phyloP scores from a whole-genome alignment of 805 yeast genomes.

The Debaryomyces hansenii region DNA sequence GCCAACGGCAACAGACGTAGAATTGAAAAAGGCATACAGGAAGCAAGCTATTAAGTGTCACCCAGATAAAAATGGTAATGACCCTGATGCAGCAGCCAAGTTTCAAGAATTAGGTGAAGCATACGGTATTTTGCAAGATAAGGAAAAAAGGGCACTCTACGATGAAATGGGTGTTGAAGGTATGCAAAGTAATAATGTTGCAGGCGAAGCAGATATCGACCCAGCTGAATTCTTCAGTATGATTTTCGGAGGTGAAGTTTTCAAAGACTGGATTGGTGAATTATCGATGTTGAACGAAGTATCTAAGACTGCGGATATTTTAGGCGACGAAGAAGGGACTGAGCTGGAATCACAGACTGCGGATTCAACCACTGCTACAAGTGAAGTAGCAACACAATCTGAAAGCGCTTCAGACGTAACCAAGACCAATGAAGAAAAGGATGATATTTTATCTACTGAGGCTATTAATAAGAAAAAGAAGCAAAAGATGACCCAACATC shows the following conservation, averaged over 20 bases:
- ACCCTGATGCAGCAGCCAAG: slow-evolving; percentile 82
- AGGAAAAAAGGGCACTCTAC: slow-evolving; percentile 64
- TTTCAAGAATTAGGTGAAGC: slow-evolving; percentile 74
- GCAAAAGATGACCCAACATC: slow-evolving; percentile 29
- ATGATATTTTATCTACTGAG: slow-evolving; percentile 15
- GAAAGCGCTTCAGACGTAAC: slow-evolving; percentile 6
- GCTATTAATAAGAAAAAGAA: slow-evolving; percentile 28
- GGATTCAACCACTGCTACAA: slow-evolving; percentile 8
- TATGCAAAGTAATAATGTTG: slow-evolving; percentile 57
- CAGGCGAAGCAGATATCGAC: slow-evolving; percentile 71
- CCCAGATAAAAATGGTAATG: slow-evolving; percentile 96
- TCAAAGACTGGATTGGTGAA: slow-evolving; percentile 85
- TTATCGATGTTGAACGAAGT: slow-evolving; percentile 70
- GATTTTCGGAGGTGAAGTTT: slow-evolving; percentile 84
- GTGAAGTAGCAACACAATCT: slow-evolving; percentile 6
- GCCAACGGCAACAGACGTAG: slow-evolving; percentile 70
- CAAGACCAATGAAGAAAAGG: slow-evolving; percentile 4
- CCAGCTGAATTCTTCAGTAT: slow-evolving; percentile 81
- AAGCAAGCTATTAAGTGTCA: slow-evolving; percentile 86
- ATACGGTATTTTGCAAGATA: slow-evolving; percentile 78
- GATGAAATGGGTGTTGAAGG: slow-evolving; percentile 73
- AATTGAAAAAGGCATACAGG: slow-evolving; percentile 92
- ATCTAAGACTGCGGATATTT: slow-evolving; percentile 57
- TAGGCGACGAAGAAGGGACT: slow-evolving; percentile 39
- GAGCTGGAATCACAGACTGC: slow-evolving; percentile 12